A percentile compares a stretch with the other conserved stretches of the same genome.
Evolutionary conservation across 441 rosid species (phyloP).

Genomic region (Kokia cookei): DNA sequence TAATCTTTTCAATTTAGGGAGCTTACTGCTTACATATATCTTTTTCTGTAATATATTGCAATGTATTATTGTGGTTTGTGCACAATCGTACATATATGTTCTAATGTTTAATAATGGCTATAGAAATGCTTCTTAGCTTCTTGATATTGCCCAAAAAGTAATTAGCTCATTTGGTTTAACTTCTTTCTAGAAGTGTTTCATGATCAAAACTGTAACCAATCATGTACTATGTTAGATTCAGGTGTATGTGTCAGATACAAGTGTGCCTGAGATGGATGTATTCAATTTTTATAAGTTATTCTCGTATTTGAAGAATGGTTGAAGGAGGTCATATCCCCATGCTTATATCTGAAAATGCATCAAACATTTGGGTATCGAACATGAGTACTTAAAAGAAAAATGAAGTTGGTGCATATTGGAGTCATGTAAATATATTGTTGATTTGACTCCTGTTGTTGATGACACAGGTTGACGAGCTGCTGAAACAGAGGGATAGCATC

Average conservation of each 20-base stretch:
- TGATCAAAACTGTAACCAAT: background rate
- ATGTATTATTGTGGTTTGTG: background rate
- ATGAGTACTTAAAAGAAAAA: background rate
- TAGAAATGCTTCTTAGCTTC: background rate
- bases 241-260: background rate
- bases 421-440: background rate
- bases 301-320: background rate
- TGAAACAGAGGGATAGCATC: slow-evolving; percentile 78
- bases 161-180: background rate
- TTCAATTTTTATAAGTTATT: background rate
- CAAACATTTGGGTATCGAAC: background rate
- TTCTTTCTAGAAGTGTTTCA: background rate
- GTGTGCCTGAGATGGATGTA: background rate
- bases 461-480: slow-evolving; percentile 78
- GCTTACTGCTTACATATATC: background rate
- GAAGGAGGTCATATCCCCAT: background rate
- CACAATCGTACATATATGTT: background rate
- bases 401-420: background rate
- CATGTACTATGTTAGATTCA: background rate
- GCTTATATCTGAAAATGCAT: background rate
- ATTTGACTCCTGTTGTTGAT: background rate
- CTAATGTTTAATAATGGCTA: background rate
- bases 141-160: background rate
- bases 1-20: background rate
- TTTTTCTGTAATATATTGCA: background rate